Conservation (phyloP, 164 flowering plant genomes). For the Magnolia sinica region DNA sequence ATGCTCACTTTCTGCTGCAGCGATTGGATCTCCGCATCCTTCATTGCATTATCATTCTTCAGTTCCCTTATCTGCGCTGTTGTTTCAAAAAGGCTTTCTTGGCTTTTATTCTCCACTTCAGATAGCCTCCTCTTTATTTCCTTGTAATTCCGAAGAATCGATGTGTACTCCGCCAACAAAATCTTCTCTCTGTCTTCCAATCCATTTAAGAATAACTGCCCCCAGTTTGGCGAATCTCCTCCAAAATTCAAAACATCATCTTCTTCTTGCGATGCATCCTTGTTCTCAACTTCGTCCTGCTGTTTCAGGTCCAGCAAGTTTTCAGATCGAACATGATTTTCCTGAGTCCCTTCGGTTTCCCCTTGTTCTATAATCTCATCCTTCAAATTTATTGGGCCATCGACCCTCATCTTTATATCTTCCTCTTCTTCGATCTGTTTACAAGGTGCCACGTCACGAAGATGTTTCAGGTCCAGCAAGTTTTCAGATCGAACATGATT, state of each 20-base stretch:
- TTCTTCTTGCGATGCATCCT: conserved; percentile 15
- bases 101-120: conserved; percentile 51
- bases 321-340: conserved; percentile 6
- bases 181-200: conserved; percentile 61
- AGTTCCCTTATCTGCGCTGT: conserved; percentile 50
- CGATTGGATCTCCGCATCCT: conserved; percentile 52
- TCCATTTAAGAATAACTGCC: conserved; percentile 41
- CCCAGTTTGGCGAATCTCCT: conserved; percentile 45
- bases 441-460: conserved; percentile 8
- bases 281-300: conserved; percentile 17
- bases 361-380: conserved; percentile 14
- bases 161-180: conserved; percentile 57
- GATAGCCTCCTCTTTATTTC: conserved; percentile 54
- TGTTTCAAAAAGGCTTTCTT: conserved; percentile 42
- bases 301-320: conserved; percentile 13
- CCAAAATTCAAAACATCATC: conserved; percentile 10
- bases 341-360: conserved; percentile 11
- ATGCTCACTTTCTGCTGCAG: conserved; percentile 31
- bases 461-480: not conserved
- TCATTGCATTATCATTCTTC: conserved; percentile 38
- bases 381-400: not conserved
- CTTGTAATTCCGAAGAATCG: conserved; percentile 47
- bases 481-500: conserved; percentile 5
- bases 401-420: not conserved
- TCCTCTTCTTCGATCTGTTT: conserved; percentile 8